Conservation (phyloP, 1,139 yeast genomes). For the Lodderomyces pseudojiufengensis region DNA sequence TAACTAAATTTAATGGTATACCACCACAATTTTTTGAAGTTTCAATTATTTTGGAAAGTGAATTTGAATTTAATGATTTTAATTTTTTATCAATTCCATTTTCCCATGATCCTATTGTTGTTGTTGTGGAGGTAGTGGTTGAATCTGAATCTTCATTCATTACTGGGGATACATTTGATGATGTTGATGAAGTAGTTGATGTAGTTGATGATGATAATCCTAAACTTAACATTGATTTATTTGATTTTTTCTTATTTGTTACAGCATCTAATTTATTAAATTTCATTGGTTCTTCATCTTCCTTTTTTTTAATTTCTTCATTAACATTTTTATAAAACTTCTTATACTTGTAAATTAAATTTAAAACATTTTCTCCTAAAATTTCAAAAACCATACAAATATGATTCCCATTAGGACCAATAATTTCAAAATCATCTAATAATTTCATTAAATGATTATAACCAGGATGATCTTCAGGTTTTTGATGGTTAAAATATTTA, state of each 20-base stretch:
- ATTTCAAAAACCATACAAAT: constrained; percentile 46
- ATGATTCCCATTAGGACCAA: constrained; percentile 42
- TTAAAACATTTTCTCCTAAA: constrained; percentile 39
- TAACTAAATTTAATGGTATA: constrained; percentile 34
- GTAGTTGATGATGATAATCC: constrained; percentile 15
- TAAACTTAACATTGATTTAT: constrained; percentile 25
- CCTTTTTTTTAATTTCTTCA: constrained; percentile 12
- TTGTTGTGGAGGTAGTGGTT: constrained; percentile 2
- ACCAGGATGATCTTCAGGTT: constrained; percentile 27
- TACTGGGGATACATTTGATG: constrained; percentile 10
- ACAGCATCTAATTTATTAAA: constrained; percentile 23
- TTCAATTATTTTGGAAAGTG: constrained; percentile 15
- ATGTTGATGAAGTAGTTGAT: constrained; percentile 7
- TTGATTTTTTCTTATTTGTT: constrained; percentile 21
- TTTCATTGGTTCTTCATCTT: constrained; percentile 12
- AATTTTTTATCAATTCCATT: constrained; percentile 10
- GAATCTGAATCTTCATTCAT: constrained; percentile 12
- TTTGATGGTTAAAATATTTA: constrained; percentile 13
- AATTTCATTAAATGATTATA: constrained; percentile 39
- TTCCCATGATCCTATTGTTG: constrained; percentile 9
- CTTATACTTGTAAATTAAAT: constrained; percentile 37
- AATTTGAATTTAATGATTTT: constrained; percentile 14
- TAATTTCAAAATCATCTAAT: constrained; percentile 37
- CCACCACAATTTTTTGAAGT: constrained; percentile 24
- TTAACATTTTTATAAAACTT: constrained; percentile 15